phyloP scores from a whole-genome alignment of 176 grass and related monocot species.

The Otatea glauca region DNA sequence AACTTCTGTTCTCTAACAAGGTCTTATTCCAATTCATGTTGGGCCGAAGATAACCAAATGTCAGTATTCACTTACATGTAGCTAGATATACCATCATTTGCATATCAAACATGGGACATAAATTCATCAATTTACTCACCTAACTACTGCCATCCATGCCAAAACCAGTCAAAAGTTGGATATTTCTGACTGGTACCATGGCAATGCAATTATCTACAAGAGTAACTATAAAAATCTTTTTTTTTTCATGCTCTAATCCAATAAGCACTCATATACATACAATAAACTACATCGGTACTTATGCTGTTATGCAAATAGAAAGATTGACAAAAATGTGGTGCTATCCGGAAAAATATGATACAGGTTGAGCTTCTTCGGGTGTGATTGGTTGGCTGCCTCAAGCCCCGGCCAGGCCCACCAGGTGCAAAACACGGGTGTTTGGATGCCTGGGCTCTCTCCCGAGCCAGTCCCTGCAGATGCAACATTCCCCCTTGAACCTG shows the following conservation, averaged over 20 bases:
- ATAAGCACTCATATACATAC: not conserved
- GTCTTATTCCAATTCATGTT: not conserved
- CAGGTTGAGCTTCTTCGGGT: not conserved
- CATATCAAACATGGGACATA: not conserved
- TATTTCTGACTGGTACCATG: not conserved
- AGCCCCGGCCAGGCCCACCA: too few species aligned
- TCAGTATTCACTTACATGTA: not conserved
- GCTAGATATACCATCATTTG: not conserved
- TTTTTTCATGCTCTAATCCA: not conserved
- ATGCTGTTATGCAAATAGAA: not conserved
- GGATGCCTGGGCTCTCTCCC: too few species aligned
- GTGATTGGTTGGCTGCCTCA: too few species aligned
- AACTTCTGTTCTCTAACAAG: not conserved
- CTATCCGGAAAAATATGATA: not conserved
- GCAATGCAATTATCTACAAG: not conserved
- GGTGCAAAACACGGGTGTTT: too few species aligned
- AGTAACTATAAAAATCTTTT: not conserved
- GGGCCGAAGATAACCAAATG: not conserved
- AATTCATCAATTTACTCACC: not conserved
- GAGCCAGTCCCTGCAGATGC: too few species aligned
- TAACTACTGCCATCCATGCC: not conserved
- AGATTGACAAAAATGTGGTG: conserved; percentile 8
- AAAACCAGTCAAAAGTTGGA: not conserved
- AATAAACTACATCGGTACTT: not conserved
- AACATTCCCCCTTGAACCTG: too few species aligned